These are phyloP conservation scores for Scenedesmus sp. DNA, from an alignment of 163 green algal genomes.

Conservation along the genomic window DNA sequence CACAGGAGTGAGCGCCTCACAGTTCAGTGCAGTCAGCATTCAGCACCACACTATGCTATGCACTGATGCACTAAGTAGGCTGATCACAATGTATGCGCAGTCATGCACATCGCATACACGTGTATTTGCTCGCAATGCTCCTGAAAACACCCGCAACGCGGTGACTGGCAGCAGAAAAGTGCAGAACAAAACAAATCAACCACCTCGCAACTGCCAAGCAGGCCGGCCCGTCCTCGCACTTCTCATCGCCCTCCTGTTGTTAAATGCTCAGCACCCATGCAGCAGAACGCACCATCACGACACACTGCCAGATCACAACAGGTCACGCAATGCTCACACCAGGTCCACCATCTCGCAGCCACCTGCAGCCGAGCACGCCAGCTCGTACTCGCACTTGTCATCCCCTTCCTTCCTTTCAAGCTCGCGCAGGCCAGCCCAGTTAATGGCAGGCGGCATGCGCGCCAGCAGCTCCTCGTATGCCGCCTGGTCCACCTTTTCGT, in stretches of 20 bases:
- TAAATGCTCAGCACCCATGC: neutral
- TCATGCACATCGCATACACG: neutral
- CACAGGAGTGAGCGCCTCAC: neutral
- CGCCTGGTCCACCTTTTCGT: constrained; percentile 55
- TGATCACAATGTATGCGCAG: neutral
- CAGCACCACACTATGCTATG: neutral
- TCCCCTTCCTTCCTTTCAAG: constrained; percentile 59
- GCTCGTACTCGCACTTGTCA: constrained; percentile 59
- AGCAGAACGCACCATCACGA: neutral
- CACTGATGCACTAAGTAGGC: neutral
- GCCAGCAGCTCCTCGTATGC: constrained; percentile 50
- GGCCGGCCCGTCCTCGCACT: neutral
- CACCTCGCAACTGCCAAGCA: neutral
- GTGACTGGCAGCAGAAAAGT: neutral
- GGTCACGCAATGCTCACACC: constrained; percentile 24
- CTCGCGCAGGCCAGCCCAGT: constrained; percentile 56
- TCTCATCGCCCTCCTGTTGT: neutral
- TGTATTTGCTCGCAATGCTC: neutral
- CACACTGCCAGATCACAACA: neutral
- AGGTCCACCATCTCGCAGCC: constrained; percentile 62
- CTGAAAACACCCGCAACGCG: neutral
- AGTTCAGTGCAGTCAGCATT: neutral
- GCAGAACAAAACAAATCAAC: neutral
- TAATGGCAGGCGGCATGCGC: constrained; percentile 57
- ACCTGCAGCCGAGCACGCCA: constrained; percentile 56